Conservation (phyloP, 1,139 yeast species). For the Geotrichum histeridarum region DNA sequence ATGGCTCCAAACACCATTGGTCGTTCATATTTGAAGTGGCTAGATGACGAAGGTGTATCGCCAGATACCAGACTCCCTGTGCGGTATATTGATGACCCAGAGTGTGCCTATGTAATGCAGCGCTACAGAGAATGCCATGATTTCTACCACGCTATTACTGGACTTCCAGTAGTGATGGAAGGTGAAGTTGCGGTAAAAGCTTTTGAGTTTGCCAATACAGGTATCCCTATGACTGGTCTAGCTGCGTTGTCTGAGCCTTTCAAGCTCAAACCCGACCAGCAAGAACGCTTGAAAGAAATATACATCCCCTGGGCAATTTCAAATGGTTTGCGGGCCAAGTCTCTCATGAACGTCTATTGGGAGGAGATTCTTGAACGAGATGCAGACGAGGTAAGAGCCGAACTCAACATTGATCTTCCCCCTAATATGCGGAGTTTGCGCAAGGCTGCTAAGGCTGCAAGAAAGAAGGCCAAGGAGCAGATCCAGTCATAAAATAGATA, state of each 20-base stretch:
- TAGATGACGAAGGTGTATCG: slow-evolving; percentile 79
- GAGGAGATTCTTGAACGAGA: slow-evolving; percentile 73
- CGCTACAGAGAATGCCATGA: slow-evolving; percentile 96
- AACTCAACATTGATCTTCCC: slow-evolving; percentile 66
- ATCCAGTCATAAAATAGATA: too few relatives aligned
- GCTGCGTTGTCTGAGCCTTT: slow-evolving; percentile 87
- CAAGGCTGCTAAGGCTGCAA: slow-evolving; percentile 24
- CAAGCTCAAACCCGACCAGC: slow-evolving; percentile 54
- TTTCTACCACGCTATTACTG: slow-evolving; percentile 88
- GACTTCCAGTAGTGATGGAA: slow-evolving; percentile 84
- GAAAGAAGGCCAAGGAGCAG: background rate
- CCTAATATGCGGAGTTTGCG: slow-evolving; percentile 75
- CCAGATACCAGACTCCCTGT: slow-evolving; percentile 93
- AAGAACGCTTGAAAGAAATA: slow-evolving; percentile 45
- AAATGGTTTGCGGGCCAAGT: slow-evolving; percentile 68
- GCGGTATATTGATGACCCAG: slow-evolving; percentile 80
- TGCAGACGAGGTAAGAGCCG: slow-evolving; percentile 61
- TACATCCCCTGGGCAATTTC: slow-evolving; percentile 88
- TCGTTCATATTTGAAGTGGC: slow-evolving; percentile 70
- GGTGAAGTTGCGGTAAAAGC: slow-evolving; percentile 94
- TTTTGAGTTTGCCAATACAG: slow-evolving; percentile 86
- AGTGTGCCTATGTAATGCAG: slow-evolving; percentile 84
- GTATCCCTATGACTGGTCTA: slow-evolving; percentile 92
- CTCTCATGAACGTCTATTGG: slow-evolving; percentile 89
- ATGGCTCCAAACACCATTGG: slow-evolving; percentile 78